Evolutionary conservation across 31 red algal genomes (phyloP).

Genomic region (Bonnemaisonia californica): DNA sequence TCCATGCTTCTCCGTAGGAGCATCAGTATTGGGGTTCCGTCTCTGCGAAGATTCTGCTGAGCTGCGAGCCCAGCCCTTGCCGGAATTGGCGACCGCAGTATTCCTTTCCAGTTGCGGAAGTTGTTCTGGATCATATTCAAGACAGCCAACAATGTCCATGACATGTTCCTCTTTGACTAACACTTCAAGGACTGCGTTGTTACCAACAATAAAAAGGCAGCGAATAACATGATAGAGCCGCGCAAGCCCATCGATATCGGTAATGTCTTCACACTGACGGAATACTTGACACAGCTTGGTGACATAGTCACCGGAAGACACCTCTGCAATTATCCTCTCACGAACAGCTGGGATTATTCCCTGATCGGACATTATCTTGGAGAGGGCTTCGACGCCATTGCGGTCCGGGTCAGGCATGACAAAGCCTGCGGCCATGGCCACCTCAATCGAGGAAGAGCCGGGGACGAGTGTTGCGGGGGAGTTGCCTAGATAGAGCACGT

Average conservation of each 20-base stretch:
- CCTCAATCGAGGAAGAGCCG: not conserved
- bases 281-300: slow-evolving; percentile 21
- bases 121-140: slow-evolving; percentile 25
- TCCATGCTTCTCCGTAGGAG: not conserved
- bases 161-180: slow-evolving; percentile 4
- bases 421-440: not conserved
- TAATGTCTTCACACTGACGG: slow-evolving; percentile 2
- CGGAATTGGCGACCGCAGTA: not conserved
- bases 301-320: slow-evolving; percentile 16
- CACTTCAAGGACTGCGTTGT: slow-evolving; percentile 12
- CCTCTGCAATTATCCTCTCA: slow-evolving; percentile 21
- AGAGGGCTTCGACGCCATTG: slow-evolving; percentile 8
- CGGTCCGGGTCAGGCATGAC: slow-evolving; percentile 10
- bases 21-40: not conserved
- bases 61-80: not conserved
- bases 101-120: not conserved
- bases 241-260: slow-evolving; percentile 21
- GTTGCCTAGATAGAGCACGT: not conserved
- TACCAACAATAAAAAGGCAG: slow-evolving; percentile 19
- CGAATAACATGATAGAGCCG: slow-evolving; percentile 31
- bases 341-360: not conserved
- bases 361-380: slow-evolving; percentile 13
- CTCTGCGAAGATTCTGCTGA: not conserved
- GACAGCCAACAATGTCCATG: slow-evolving; percentile 17
- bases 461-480: slow-evolving; percentile 5